Base-by-base conservation (phyloP, 805 yeast genomes). In the Teunomyces funiuensis region DNA sequence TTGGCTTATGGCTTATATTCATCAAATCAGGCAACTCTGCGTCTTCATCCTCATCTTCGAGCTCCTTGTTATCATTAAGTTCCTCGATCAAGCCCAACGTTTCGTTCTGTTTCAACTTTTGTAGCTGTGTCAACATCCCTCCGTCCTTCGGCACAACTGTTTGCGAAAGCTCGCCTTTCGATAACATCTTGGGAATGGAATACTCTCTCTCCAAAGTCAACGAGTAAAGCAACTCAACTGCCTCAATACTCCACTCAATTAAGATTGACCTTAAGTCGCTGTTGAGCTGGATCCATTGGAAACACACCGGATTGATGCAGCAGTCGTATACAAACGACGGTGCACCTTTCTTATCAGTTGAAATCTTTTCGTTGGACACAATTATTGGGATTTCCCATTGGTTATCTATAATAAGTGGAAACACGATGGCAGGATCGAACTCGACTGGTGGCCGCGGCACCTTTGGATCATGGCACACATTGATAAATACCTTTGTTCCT, bases 321-420 rank as follows among this genome's bases (percentile, higher is more conserved):
- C 97, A 89, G 59, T 89, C 97, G 52, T 79, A 79, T 1, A 87
- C 89, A 31, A 74, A 63, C 31, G 89, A 79, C 11, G 66, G 59
- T 2, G 65, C 60, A 1, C 95, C 95, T 52, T 79, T 79, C 55
- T 89, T 89, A 58, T 90, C 97, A 10, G 45, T 57, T 33, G 76
- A 83, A 9, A 82, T 55, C 41, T 73, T 58, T 36, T 75, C 77
- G 0, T 74, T 69, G 0, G 91, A 80, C 0, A 87, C 79, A 1
- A 85, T 74, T 2, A 90, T 79, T 1, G 97, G 97, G 2, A 88
- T 83, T 44, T 85, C 89, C 96, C 96, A 89, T 53, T 83, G 72
- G 53, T 82, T 82, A 27, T 78, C 79, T 61, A 82, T 77, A 16
- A 85, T 82, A 38, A 79, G 60, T 1, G 83, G 81, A 51, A 81